Base-by-base conservation (phyloP, 352 stramenopile species). In the Globisporangium irregulare region DNA sequence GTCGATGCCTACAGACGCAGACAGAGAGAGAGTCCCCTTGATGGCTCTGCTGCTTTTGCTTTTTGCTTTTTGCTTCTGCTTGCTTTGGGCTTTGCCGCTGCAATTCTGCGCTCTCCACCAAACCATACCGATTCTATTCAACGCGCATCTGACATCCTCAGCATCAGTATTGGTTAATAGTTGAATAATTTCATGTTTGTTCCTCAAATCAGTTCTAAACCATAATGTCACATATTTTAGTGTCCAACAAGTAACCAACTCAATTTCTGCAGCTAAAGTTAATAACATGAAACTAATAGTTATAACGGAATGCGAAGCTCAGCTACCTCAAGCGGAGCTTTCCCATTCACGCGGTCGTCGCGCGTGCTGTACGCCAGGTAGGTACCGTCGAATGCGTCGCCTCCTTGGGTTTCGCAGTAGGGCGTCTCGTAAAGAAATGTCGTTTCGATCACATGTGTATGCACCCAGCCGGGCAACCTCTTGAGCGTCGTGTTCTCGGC, bases 11-110 rank as follows among this genome's bases (percentile, higher is more conserved):
- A 20, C 20, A 53, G 12, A 54, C 9, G 54, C 10, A 67, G 10
- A 12, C 4, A 62, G 48, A 67, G 46, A 38, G 46, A 67, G 48
- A 67, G 29, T n/a, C 29, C 2, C 15, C 27, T 54, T 64, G 38
- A 20, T 22, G 34, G 12, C 59, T 64, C 14, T 9, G 22, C 38
- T 54, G 27, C 20, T 15, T 32, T 25, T 20, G 51, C 32, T 62
- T 29, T 4, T 36, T 58, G 25, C 25, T 36, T 59, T 25, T 2
- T 14, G 25, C 50, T 57, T 22, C 34, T 27, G 25, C 25, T 59
- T 24, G 25, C 15, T 41, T 59, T 25, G 6, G 4, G 14, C 22
- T 34, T 34, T 58, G 53, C 25, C 5, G 53, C 53, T 36, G 22
- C 36, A n/a, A 38, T 50, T 53, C 32, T 50, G 41, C 15, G 41